Conservation (phyloP, 306 rosid species). For the Prunus mume region DNA sequence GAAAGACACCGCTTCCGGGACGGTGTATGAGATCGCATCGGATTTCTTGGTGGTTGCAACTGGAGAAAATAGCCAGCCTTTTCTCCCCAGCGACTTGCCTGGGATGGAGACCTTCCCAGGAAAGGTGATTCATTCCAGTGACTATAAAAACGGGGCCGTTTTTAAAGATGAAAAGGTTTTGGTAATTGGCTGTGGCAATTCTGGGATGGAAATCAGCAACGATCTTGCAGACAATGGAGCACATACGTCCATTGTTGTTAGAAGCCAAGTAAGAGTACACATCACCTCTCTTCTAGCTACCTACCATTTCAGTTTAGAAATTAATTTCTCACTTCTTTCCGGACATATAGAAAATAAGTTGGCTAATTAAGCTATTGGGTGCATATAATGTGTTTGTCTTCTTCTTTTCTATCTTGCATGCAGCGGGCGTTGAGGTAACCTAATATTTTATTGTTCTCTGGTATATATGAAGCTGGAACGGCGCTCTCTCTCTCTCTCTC, state of each 20-base stretch:
- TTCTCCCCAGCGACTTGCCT: constrained; percentile 20
- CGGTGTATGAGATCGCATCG: constrained; percentile 3
- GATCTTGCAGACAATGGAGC: constrained; percentile 51
- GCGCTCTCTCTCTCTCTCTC: too few species aligned
- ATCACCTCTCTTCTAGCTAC: not conserved
- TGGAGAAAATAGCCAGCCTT: constrained; percentile 33
- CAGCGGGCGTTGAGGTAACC: too few species aligned
- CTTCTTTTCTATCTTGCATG: too few species aligned
- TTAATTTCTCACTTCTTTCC: too few species aligned
- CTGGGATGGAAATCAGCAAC: constrained; percentile 62
- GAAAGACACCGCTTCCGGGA: not conserved
- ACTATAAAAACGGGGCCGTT: constrained; percentile 39
- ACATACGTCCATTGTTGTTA: constrained; percentile 40
- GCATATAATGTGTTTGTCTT: too few species aligned
- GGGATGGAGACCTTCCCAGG: constrained; percentile 44
- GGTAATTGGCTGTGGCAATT: constrained; percentile 68
- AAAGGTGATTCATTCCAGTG: constrained; percentile 36
- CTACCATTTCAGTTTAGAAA: not conserved
- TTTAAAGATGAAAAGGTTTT: constrained; percentile 38
- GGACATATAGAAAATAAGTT: too few species aligned
- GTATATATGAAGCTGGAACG: too few species aligned
- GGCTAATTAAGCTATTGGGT: too few species aligned
- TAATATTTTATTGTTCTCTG: too few species aligned
- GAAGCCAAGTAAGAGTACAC: constrained; percentile 49
- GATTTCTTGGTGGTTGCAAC: constrained; percentile 40